Conservation (phyloP, 352 stramenopile species). For the Pseudoperonospora humuli region DNA sequence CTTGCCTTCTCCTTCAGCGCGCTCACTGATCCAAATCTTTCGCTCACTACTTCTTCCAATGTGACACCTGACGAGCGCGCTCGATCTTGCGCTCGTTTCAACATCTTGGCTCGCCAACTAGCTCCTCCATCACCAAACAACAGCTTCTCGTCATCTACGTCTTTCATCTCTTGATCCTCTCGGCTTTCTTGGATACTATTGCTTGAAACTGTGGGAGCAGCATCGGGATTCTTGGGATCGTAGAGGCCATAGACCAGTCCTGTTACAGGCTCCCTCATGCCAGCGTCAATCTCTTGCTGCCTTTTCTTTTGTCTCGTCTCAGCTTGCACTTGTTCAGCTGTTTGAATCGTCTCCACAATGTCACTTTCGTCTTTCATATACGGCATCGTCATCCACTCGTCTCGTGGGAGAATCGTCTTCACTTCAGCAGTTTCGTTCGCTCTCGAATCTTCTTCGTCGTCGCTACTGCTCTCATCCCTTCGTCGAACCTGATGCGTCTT, state of each 20-base stretch:
- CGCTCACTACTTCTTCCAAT: constrained; percentile 53
- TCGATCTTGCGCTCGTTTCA: constrained; percentile 58
- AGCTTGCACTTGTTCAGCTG: constrained; percentile 24
- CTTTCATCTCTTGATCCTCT: constrained; percentile 3
- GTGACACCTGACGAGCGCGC: constrained; percentile 41
- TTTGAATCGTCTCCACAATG: constrained; percentile 29
- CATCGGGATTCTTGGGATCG: constrained; percentile 69
- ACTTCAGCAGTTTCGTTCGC: neutral
- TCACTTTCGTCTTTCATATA: constrained; percentile 32
- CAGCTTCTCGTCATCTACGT: constrained; percentile 10
- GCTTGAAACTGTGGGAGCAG: constrained; percentile 21
- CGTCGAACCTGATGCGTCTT: constrained; percentile 25
- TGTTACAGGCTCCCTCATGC: constrained; percentile 65
- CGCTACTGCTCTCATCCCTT: constrained; percentile 8
- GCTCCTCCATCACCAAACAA: constrained; percentile 66
- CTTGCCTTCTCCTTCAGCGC: constrained; percentile 42
- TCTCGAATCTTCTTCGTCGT: constrained; percentile 10
- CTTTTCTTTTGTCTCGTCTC: constrained; percentile 49
- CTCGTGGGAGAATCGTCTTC: constrained; percentile 28
- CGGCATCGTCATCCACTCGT: constrained; percentile 83
- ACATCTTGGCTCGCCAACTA: constrained; percentile 81
- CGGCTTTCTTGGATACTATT: constrained; percentile 9
- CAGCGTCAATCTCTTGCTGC: constrained; percentile 68
- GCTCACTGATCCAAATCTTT: constrained; percentile 51
- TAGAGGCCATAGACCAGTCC: constrained; percentile 76